Evolutionary conservation across 1,284 basidiomycete species (phyloP), one percentile per base, ranked within the genome.

Genomic region (Phylloporus sp.): DNA sequence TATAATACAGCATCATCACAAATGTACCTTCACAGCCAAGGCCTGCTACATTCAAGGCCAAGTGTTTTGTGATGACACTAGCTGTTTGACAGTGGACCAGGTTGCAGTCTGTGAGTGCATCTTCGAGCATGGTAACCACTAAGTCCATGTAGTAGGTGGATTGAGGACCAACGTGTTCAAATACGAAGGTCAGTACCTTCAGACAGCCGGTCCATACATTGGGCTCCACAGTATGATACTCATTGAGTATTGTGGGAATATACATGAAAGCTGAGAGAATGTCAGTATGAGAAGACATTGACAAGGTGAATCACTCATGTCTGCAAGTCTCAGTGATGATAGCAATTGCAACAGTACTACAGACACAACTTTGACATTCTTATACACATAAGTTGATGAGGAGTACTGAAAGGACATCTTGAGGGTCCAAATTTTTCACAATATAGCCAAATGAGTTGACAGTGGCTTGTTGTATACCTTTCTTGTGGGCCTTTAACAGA

Each of bases 381-480:
- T 99, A 98, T 6, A 99, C 98, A 61, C 96, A 93, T 72, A 99
- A 77, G 76, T 99, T 99, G 65, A 98, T 99, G 60, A 99, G 82
- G 22, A 99, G 85, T 18, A 99, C 98, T 52, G 94, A 95, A 40
- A 99, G 83, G 6, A 99, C 98, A 75, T 99, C 98, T 77, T 99
- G 98, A 50, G 98, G 98, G 80, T 98, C 98, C 79, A 99, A 92
- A 78, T 94, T 97, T 82, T 98, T 98, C 65, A 98, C 98, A 68
- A 99, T 99, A 73, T 99, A 99, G 72, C 98, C 98, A 70, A 99
- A 99, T 6, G 96, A 98, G 83, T 99, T 99, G 80, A 99, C 97
- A 22, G 97, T 96, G 0, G 98, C 98, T 77, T 97, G 94, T 62
- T 98, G 92, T 73, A 99, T 99, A 42, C 94, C 96, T 81, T 98